Conservation (phyloP, 352 stramenopile genomes). For the Globisporangium cylindrosporum region DNA sequence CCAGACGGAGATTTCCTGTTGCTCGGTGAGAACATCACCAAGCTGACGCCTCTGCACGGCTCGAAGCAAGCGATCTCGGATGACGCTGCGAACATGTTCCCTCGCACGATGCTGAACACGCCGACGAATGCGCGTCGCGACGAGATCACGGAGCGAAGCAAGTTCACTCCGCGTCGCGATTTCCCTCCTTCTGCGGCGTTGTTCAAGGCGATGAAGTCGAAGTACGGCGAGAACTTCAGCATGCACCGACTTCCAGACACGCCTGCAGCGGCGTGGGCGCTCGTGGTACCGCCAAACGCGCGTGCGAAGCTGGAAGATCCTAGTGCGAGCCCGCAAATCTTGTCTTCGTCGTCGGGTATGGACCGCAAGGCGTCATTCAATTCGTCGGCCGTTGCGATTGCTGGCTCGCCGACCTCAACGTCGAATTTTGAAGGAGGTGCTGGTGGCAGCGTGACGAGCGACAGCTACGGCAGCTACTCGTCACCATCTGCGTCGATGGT, state of each 20-base stretch:
- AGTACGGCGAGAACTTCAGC: constrained; percentile 77
- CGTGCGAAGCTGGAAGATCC: constrained; percentile 62
- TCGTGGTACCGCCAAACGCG: constrained; percentile 62
- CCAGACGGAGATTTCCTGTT: constrained; percentile 50
- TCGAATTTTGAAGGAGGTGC: constrained; percentile 11
- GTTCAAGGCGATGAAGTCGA: constrained; percentile 83
- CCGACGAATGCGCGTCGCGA: constrained; percentile 58
- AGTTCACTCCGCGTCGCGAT: constrained; percentile 75
- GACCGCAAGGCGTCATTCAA: constrained; percentile 9
- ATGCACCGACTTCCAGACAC: constrained; percentile 73
- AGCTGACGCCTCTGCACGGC: constrained; percentile 38
- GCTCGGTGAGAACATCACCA: constrained; percentile 65
- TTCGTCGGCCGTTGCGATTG: constrained; percentile 6
- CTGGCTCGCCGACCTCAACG: constrained; percentile 3
- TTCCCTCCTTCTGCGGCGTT: constrained; percentile 81
- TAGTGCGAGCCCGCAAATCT: constrained; percentile 9
- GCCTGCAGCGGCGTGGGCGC: constrained; percentile 67
- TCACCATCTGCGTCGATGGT: constrained; percentile 12
- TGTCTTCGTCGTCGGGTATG: constrained; percentile 5
- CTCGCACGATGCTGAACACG: constrained; percentile 49
- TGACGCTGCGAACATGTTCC: constrained; percentile 74
- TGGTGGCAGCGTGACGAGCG: constrained; percentile 19
- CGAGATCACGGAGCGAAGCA: constrained; percentile 77
- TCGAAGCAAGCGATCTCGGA: constrained; percentile 56
- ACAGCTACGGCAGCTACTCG: constrained; percentile 16